Evolutionary conservation across 78 protist species (phyloP), one percentile per base, ranked within the genome.

Genomic region (Polysphondylium violaceum): DNA sequence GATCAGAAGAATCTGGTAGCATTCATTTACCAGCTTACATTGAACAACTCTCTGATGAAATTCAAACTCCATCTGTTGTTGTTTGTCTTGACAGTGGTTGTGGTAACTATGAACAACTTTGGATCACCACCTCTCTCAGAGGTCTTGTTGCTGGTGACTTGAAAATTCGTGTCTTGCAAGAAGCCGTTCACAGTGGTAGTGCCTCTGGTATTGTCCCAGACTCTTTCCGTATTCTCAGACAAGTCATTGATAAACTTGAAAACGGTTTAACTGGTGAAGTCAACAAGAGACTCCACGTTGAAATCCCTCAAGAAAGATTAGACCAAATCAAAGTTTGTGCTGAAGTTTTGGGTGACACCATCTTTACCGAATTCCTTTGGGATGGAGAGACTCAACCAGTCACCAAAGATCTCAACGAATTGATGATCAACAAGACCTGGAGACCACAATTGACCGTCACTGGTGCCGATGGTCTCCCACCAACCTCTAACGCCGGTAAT

Each of bases 51-150:
- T 25, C 6, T 40, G 27, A 23, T 4, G 63, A 53, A 29, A 95
- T 95, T 43, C 94, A 91, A 27, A 40, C 17, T 14, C 90, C 89
- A 87, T 44, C 73, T 19, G 17, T 97, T 19, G 88, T 96, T 41
- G 95, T 97, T 69, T 96, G 97, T 71, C 79, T 97, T 23, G 98
- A 97, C 77, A 25, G 81, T 58, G 98, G 98, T 53, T 31, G 91
- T 73, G 91, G 95, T 44, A 81, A 95, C 53, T 96, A 96, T 72
- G 97, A 97, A 8, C 89, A 92, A 67, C 35, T 95, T 58, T 92
- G 95, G 94, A 27, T 79, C 36, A 90, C 94, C 4, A 41, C 94
- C 25, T 79, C 88, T 25, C 74, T 79, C 25, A 21, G 88, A 23
- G 74, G 98, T 44, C 85, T 96, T n/a, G 53, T 74, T 7, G 91